A percentile compares a stretch with the other conserved stretches of the same genome.
These are phyloP conservation scores for Rhizopogon sp. DNA, from an alignment of 768 basidiomycete genomes.

Conservation along the genomic window DNA sequence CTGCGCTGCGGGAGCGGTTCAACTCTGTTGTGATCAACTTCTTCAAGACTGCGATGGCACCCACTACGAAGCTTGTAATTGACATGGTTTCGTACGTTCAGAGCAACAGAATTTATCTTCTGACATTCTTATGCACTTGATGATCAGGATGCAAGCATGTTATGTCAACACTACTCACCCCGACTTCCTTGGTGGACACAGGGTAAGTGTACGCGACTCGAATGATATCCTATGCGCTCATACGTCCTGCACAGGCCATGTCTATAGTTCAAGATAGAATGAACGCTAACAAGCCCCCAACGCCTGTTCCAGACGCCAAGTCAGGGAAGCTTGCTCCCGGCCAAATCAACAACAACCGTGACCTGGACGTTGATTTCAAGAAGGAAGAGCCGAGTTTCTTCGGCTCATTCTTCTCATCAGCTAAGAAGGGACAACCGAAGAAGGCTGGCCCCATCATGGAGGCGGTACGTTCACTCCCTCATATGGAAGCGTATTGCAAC, in stretches of 20 bases:
- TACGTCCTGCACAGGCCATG: conserved; percentile 60
- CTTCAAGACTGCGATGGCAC: conserved; percentile 90
- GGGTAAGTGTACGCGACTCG: conserved; percentile 33
- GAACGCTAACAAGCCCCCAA: conserved; percentile 73
- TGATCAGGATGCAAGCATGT: conserved; percentile 88
- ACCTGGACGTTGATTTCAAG: conserved; percentile 86
- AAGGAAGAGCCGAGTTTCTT: conserved; percentile 93
- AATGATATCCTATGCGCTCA: neutral
- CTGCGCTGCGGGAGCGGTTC: conserved; percentile 94
- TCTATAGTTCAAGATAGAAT: conserved; percentile 79
- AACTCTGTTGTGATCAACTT: conserved; percentile 95
- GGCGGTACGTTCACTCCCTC: conserved; percentile 32
- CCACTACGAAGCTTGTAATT: conserved; percentile 89
- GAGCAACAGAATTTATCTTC: neutral
- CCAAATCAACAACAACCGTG: conserved; percentile 86
- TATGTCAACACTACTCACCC: conserved; percentile 99
- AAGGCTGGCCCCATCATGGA: conserved; percentile 59
- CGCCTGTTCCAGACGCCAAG: conserved; percentile 58
- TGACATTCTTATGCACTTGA: conserved; percentile 1
- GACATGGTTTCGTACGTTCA: conserved; percentile 84
- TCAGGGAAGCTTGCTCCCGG: conserved; percentile 53
- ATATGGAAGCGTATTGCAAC: neutral
- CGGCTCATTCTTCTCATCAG: conserved; percentile 87
- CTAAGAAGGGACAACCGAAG: conserved; percentile 55
- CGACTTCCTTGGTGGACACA: conserved; percentile 96